Evolutionary conservation across 169 alveolate species (phyloP).

Genomic region (Eimeria acervulina): DNA sequence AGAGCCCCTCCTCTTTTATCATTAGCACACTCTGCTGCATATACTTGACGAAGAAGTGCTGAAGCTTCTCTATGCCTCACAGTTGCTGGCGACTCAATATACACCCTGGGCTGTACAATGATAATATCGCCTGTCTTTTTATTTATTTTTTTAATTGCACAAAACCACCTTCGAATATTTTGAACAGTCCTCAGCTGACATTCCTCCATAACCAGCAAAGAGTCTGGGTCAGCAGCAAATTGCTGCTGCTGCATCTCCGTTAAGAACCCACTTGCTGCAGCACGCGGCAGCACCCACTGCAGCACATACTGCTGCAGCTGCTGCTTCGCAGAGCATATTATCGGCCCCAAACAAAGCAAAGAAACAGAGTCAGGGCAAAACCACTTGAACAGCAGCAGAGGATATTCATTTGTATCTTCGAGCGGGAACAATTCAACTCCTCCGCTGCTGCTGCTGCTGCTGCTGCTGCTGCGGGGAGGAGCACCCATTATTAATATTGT

Average conservation of each 20-base stretch:
- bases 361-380: conserved; percentile 88
- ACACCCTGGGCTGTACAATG: conserved; percentile 88
- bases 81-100: conserved; percentile 88
- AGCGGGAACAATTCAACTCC: conserved; percentile 86
- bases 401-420: conserved; percentile 89
- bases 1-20: conserved; percentile 8
- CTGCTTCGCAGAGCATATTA: conserved; percentile 91
- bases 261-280: conserved; percentile 73
- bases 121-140: conserved; percentile 91
- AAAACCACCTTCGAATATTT: conserved; percentile 91
- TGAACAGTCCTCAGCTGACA: conserved; percentile 90
- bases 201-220: conserved; percentile 88
- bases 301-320: conserved; percentile 85
- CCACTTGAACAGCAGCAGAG: conserved; percentile 91
- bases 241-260: conserved; percentile 35
- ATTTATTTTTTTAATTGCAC: conserved; percentile 91
- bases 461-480: conserved; percentile 78
- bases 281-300: conserved; percentile 91
- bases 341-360: conserved; percentile 90
- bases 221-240: background rate
- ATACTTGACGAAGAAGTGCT: conserved; percentile 45
- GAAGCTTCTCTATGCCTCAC: conserved; percentile 83
- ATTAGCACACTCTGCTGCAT: conserved; percentile 6
- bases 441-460: conserved; percentile 24
- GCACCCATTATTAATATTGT: conserved; percentile 86